Evolutionary conservation across 192 early-diverging fungal genomes (phyloP).

Genomic region (Coemansia sp.): DNA sequence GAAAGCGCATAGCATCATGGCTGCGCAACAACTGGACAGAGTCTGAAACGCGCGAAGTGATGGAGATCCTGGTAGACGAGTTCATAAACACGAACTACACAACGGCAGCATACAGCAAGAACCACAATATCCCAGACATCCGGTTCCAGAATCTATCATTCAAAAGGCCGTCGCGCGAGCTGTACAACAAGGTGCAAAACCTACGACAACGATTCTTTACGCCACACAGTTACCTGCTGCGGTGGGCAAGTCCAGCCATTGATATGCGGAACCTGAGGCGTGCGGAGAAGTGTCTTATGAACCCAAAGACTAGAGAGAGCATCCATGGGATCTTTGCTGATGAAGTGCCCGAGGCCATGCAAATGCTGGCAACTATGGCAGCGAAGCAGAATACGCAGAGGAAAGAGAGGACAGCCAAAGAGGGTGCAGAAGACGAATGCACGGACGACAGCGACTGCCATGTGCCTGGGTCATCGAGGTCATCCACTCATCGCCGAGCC

Average conservation of each 20-base stretch:
- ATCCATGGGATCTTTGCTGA: conserved; percentile 41
- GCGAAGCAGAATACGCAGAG: neutral
- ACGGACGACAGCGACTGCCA: neutral
- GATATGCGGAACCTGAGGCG: conserved; percentile 30
- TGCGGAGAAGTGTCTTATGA: conserved; percentile 39
- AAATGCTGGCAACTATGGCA: neutral
- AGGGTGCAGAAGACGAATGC: neutral
- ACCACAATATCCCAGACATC: conserved; percentile 27
- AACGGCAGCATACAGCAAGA: conserved; percentile 45
- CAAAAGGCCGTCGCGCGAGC: conserved; percentile 32
- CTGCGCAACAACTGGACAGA: conserved; percentile 55
- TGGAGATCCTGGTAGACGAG: conserved; percentile 48
- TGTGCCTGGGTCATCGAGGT: neutral
- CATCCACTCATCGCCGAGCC: neutral
- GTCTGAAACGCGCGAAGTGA: conserved; percentile 50
- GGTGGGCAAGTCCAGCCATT: conserved; percentile 34
- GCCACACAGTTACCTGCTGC: conserved; percentile 47
- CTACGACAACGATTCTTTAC: conserved; percentile 51
- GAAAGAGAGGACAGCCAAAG: neutral
- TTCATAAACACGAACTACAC: conserved; percentile 28
- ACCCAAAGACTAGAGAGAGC: conserved; percentile 47
- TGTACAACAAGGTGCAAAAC: conserved; percentile 55
- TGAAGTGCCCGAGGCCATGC: conserved; percentile 19
- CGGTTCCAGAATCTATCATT: conserved; percentile 33
- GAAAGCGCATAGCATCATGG: conserved; percentile 26